Conservation (phyloP, 768 basidiomycete species). For the Xerocomus brunneocitrinus region DNA sequence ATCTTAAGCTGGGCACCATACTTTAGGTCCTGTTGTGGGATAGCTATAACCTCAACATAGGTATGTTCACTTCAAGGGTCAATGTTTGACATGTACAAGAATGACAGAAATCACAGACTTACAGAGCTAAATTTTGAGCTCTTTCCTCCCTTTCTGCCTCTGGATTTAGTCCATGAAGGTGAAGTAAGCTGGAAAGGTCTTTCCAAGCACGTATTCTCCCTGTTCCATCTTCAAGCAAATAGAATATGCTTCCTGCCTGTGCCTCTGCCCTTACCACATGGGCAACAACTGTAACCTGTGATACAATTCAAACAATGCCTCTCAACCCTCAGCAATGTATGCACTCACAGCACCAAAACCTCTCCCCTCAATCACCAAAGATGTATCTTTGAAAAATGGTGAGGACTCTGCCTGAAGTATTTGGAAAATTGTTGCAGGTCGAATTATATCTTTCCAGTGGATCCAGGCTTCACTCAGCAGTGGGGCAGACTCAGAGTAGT, state of each 20-base stretch:
- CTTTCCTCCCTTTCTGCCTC: conserved; percentile 14
- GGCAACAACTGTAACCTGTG: conserved; percentile 49
- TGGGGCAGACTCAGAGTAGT: background rate
- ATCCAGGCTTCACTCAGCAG: background rate
- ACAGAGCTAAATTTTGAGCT: conserved; percentile 7
- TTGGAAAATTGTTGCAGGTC: conserved; percentile 57
- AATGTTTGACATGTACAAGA: background rate
- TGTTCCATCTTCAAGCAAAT: conserved; percentile 38
- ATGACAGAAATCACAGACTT: conserved; percentile 1
- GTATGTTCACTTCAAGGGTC: conserved; percentile 14
- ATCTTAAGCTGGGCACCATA: conserved; percentile 8
- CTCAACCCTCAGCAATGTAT: background rate
- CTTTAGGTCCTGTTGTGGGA: background rate
- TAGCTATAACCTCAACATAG: conserved; percentile 16
- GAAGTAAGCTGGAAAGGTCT: background rate
- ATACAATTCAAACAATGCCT: conserved; percentile 25
- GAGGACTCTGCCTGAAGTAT: conserved; percentile 38
- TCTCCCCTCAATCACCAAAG: conserved; percentile 44
- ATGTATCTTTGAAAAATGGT: conserved; percentile 35
- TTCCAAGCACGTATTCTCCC: conserved; percentile 19
- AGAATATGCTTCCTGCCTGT: conserved; percentile 6
- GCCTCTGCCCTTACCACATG: conserved; percentile 27
- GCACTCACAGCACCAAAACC: conserved; percentile 26
- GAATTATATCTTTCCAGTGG: conserved; percentile 14
- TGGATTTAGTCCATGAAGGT: background rate